Conservation (phyloP, 192 early-diverging fungal species). For the Linnemannia schmuckeri region DNA sequence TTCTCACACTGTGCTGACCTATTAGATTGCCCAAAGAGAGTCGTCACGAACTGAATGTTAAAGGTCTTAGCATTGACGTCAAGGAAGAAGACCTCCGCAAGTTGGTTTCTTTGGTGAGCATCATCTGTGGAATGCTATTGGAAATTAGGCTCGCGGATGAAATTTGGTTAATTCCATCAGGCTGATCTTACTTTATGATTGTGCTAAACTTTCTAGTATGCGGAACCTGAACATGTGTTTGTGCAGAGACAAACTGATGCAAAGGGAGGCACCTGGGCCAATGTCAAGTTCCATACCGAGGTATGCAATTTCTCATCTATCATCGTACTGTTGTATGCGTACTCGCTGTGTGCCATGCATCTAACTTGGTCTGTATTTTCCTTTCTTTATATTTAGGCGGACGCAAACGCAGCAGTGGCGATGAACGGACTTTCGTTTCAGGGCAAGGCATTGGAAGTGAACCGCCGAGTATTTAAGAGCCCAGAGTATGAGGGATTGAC, state of each 20-base stretch:
- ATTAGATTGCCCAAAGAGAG: conserved; percentile 42
- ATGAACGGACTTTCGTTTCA: conserved; percentile 35
- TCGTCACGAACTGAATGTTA: conserved; percentile 41
- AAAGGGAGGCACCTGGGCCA: conserved; percentile 28
- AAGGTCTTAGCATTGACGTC: conserved; percentile 26
- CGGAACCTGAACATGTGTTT: conserved; percentile 12
- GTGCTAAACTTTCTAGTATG: conserved; percentile 10
- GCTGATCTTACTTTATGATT: not conserved
- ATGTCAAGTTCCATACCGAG: conserved; percentile 45
- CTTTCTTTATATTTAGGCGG: not conserved
- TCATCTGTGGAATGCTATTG: not conserved
- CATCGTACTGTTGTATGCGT: not conserved
- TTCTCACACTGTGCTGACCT: not conserved
- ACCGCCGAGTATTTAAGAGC: conserved; percentile 22
- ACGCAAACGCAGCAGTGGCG: conserved; percentile 30
- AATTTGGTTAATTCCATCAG: not conserved
- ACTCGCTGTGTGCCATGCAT: not conserved
- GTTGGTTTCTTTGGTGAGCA: conserved; percentile 26
- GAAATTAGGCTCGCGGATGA: not conserved
- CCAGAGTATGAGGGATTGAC: not conserved
- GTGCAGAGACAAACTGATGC: not conserved
- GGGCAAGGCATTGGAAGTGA: conserved; percentile 25
- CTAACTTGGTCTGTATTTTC: not conserved
- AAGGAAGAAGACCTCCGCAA: conserved; percentile 40
- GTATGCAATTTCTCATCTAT: not conserved